Evolutionary conservation across 805 yeast genomes (phyloP).

Genomic region (Ogataea trehaloabstinens): DNA sequence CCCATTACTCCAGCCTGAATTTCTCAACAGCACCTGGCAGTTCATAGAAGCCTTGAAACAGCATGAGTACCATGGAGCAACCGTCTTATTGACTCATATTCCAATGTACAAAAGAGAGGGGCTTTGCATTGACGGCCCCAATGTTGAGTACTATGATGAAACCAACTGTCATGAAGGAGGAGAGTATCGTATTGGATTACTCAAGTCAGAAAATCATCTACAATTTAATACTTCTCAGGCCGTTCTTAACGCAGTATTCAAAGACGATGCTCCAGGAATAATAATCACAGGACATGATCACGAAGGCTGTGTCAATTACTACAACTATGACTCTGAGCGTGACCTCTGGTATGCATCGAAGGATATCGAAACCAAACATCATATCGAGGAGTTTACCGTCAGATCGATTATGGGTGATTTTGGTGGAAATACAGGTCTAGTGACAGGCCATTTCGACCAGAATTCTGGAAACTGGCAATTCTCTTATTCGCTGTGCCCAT

Average conservation of each 20-base stretch:
- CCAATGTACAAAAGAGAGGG: conserved; percentile 85
- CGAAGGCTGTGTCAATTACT: conserved; percentile 81
- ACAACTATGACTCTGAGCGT: conserved; percentile 41
- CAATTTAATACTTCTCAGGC: conserved; percentile 62
- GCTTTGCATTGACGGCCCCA: conserved; percentile 84
- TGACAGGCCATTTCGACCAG: conserved; percentile 67
- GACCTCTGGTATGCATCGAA: conserved; percentile 63
- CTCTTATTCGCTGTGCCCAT: conserved; percentile 72
- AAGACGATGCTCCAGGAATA: conserved; percentile 66
- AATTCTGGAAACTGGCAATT: conserved; percentile 55
- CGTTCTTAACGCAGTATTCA: conserved; percentile 71
- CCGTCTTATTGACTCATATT: conserved; percentile 82
- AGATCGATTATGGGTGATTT: conserved; percentile 96
- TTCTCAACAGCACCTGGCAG: conserved; percentile 64
- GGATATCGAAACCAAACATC: conserved; percentile 30
- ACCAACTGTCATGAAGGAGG: conserved; percentile 48
- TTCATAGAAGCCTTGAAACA: conserved; percentile 63
- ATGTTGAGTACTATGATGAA: conserved; percentile 55
- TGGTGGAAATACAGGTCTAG: conserved; percentile 82
- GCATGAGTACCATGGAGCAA: conserved; percentile 66
- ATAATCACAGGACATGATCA: conserved; percentile 95
- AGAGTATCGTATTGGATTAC: conserved; percentile 64
- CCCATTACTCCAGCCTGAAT: conserved; percentile 77
- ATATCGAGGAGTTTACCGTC: conserved; percentile 77
- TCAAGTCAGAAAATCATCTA: conserved; percentile 86